Percentiles rank a stretch among this genome's conserved stretches.
These are phyloP conservation scores for Helotiales sp. DNA, from an alignment of 2,329 filamentous ascomycete genomes.

Conservation along the genomic window DNA sequence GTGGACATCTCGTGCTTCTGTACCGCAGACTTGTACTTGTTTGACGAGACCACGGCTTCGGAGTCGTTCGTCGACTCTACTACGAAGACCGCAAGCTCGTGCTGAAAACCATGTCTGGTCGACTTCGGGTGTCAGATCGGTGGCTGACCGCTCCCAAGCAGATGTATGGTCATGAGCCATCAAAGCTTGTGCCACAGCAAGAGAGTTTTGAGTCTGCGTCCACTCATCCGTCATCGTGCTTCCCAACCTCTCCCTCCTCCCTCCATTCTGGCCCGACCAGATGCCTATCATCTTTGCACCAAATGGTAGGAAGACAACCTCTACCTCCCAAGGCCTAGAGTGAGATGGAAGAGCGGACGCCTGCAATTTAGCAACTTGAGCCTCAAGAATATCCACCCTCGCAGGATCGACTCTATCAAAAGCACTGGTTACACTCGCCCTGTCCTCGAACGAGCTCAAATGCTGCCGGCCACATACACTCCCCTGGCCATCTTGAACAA, in stretches of 20 bases:
- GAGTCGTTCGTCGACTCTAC: constrained; percentile 68
- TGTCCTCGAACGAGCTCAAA: constrained; percentile 32
- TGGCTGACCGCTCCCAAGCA: constrained; percentile 30
- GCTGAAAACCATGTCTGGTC: constrained; percentile 50
- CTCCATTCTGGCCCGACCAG: constrained; percentile 48
- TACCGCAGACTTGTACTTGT: constrained; percentile 58
- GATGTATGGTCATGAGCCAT: constrained; percentile 23
- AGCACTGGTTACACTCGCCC: constrained; percentile 39
- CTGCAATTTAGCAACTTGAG: constrained; percentile 33
- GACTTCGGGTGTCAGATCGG: constrained; percentile 19
- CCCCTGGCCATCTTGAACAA: constrained; percentile 31
- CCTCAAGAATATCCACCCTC: constrained; percentile 48
- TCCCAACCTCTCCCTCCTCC: constrained; percentile 31
- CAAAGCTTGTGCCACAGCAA: constrained; percentile 32
- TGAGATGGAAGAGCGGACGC: constrained; percentile 53
- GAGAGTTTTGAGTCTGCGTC: constrained; percentile 39
- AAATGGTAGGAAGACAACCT: constrained; percentile 76
- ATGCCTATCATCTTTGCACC: constrained; percentile 52
- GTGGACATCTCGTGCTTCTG: constrained; percentile 68
- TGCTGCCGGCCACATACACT: constrained; percentile 25
- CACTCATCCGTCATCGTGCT: constrained; percentile 48
- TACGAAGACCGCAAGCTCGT: constrained; percentile 64
- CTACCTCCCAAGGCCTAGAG: constrained; percentile 68
- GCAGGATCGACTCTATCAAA: constrained; percentile 39
- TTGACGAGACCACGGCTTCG: constrained; percentile 71